These are phyloP conservation scores for Tetraselmis chui DNA, from an alignment of 139 green algal genomes.

Conservation along the genomic window DNA sequence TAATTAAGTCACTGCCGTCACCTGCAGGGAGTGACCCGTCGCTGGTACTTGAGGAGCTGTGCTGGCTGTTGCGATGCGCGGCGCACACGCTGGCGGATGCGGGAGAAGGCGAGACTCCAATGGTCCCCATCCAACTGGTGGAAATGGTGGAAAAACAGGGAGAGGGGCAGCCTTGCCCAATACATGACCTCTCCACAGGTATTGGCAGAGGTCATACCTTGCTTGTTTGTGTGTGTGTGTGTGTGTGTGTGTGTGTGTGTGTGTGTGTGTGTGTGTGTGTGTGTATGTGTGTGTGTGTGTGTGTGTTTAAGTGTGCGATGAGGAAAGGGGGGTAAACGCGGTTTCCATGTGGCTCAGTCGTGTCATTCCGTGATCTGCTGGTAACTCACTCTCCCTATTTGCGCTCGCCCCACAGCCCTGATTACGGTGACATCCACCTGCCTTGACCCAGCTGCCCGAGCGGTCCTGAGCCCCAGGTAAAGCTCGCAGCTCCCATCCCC, in stretches of 20 bases:
- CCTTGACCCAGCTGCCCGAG: constrained; percentile 23
- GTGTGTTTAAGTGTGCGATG: no score
- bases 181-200: not conserved
- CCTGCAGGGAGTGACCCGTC: constrained; percentile 26
- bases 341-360: no score
- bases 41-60: constrained; percentile 67
- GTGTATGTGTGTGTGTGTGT: no score
- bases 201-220: no score
- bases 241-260: no score
- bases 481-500: not conserved
- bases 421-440: constrained; percentile 28
- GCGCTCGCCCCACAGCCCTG: no score
- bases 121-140: constrained; percentile 54
- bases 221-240: no score
- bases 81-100: constrained; percentile 70
- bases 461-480: constrained; percentile 42
- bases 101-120: constrained; percentile 68
- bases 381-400: no score
- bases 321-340: no score
- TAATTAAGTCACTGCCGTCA: not conserved
- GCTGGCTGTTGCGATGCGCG: constrained; percentile 59
- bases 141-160: constrained; percentile 22
- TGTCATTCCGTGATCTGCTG: no score
- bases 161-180: not conserved
- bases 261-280: no score